Percentiles rank a stretch among this genome's conserved stretches.
Conservation (phyloP, 2,329 filamentous ascomycete genomes). For the Fusarium buxicola region DNA sequence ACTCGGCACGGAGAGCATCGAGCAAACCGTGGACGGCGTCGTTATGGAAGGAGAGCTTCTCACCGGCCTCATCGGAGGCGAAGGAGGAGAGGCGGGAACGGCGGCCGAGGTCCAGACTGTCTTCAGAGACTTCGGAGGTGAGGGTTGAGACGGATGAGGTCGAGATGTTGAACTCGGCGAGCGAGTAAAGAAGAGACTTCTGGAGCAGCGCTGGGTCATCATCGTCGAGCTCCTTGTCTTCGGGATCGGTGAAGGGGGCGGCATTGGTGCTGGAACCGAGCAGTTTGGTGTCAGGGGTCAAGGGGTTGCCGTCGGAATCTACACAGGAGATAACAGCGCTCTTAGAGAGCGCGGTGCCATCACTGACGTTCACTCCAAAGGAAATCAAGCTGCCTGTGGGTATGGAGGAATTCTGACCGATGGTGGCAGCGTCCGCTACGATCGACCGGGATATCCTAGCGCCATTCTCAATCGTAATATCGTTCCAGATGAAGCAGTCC, state of each 20-base stretch:
- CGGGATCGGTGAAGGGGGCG: constrained; percentile 59
- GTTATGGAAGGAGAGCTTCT: constrained; percentile 75
- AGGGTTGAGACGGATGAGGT: constrained; percentile 68
- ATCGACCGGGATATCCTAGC: constrained; percentile 78
- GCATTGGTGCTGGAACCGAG: constrained; percentile 65
- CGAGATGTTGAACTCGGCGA: constrained; percentile 64
- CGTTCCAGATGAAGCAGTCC: constrained; percentile 89
- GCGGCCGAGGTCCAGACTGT: constrained; percentile 75
- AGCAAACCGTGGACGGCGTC: constrained; percentile 90
- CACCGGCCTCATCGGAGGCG: constrained; percentile 76
- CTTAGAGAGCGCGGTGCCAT: constrained; percentile 63
- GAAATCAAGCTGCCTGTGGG: constrained; percentile 82
- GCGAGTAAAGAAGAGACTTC: constrained; percentile 66
- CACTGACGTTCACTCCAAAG: constrained; percentile 78
- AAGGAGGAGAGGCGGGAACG: constrained; percentile 77
- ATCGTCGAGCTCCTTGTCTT: constrained; percentile 62
- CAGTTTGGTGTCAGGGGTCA: constrained; percentile 56
- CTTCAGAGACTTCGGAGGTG: constrained; percentile 73
- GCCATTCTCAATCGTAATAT: constrained; percentile 80
- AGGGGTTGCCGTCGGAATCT: constrained; percentile 51
- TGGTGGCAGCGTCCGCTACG: constrained; percentile 75
- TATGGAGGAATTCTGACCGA: constrained; percentile 79
- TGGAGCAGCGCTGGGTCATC: constrained; percentile 65
- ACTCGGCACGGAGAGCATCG: constrained; percentile 81
- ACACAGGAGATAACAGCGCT: constrained; percentile 52